A percentile compares a stretch with the other conserved stretches of the same genome.
Evolutionary conservation across 192 early-diverging fungal species (phyloP).

Genomic region (Entomortierella beljakovae): DNA sequence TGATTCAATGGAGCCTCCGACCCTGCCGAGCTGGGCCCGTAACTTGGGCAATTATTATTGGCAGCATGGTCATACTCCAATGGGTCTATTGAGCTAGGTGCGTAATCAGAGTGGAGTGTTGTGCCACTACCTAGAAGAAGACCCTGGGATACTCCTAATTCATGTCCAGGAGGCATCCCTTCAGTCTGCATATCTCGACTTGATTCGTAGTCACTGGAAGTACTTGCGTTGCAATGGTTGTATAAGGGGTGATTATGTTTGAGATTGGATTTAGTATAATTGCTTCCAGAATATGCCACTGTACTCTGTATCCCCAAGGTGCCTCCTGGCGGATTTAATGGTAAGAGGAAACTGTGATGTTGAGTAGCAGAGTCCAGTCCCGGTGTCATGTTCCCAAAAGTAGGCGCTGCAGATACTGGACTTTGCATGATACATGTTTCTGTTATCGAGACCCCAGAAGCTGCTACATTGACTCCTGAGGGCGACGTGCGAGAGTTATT

Average conservation of each 20-base stretch:
- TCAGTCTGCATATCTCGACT: background rate
- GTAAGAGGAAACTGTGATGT: constrained; percentile 6
- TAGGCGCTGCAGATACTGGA: background rate
- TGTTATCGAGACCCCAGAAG: background rate
- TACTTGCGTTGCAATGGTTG: constrained; percentile 13
- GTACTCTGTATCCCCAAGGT: background rate
- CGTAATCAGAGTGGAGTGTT: constrained; percentile 10
- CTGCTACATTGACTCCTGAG: background rate
- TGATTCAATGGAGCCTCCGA: constrained; percentile 10
- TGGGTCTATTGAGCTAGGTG: constrained; percentile 17
- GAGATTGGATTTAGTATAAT: background rate
- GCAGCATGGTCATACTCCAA: constrained; percentile 15
- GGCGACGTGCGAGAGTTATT: background rate
- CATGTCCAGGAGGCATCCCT: background rate
- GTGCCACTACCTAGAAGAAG: constrained; percentile 2
- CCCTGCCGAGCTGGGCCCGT: constrained; percentile 19
- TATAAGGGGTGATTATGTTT: constrained; percentile 9
- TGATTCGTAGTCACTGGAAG: constrained; percentile 16
- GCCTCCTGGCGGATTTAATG: background rate
- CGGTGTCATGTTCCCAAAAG: background rate
- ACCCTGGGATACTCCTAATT: background rate
- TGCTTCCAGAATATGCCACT: background rate
- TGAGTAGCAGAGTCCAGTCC: background rate
- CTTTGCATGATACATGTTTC: background rate
- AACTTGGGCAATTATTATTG: constrained; percentile 2